A percentile compares a stretch with the other conserved stretches of the same genome.
Evolutionary conservation across 2,329 filamentous ascomycete genomes (phyloP).

Genomic region (Amauroascus niger): DNA sequence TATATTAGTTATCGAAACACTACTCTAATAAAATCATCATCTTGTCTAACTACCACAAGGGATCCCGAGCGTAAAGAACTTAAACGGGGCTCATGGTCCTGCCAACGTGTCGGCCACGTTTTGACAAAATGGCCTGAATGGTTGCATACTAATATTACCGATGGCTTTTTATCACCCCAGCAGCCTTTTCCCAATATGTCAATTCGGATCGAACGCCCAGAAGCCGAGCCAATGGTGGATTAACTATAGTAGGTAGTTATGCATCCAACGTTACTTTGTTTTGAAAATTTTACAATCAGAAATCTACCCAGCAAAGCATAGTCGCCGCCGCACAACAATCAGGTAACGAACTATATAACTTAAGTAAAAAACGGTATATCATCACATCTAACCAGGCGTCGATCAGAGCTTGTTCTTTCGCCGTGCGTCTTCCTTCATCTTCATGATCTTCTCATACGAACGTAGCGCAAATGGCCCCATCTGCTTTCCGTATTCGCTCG

Average conservation of each 20-base stretch:
- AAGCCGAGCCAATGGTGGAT: not conserved
- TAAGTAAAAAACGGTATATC: not conserved
- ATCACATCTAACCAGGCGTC: slow-evolving; percentile 7
- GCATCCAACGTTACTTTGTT: not conserved
- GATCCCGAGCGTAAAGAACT: not conserved
- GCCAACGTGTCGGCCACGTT: not conserved
- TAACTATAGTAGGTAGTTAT: not conserved
- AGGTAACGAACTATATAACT: not conserved
- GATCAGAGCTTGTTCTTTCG: slow-evolving; percentile 40
- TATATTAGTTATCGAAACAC: too few relatives aligned
- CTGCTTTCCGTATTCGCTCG: slow-evolving; percentile 59
- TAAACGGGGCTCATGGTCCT: not conserved
- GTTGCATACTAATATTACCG: not conserved
- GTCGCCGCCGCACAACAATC: not conserved
- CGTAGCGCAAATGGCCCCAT: slow-evolving; percentile 64
- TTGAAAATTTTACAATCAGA: too few relatives aligned
- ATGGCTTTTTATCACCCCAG: not conserved
- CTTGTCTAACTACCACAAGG: too few relatives aligned
- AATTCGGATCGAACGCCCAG: not conserved
- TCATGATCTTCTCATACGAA: slow-evolving; percentile 63
- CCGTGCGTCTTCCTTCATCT: slow-evolving; percentile 34
- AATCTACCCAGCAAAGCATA: not conserved
- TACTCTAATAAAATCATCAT: too few relatives aligned
- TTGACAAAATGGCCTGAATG: too few relatives aligned
- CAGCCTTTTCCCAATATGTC: not conserved